A percentile compares a stretch with the other conserved stretches of the same genome.
Conservation (phyloP, 2,329 filamentous ascomycete genomes). For the Pestalotiopsis sp. region DNA sequence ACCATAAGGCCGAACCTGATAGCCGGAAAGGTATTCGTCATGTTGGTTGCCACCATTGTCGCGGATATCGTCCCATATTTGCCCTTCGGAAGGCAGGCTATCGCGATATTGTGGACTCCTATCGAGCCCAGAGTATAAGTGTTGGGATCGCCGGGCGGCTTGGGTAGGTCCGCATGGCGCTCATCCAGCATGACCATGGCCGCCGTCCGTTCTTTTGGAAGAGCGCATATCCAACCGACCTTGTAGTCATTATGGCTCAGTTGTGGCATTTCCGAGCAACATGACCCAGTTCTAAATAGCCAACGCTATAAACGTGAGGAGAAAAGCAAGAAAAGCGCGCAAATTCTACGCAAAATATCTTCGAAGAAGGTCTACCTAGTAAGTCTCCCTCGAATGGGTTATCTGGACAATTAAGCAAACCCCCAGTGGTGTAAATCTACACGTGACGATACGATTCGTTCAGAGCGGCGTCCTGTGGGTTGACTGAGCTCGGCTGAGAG, state of each 20-base stretch:
- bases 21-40: neutral
- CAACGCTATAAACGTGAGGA: no score
- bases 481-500: no score
- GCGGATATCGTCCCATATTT: neutral
- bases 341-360: no score
- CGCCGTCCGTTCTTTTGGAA: constrained; percentile 22
- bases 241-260: neutral
- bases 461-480: no score
- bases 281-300: no score
- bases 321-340: no score
- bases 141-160: neutral
- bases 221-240: constrained; percentile 24
- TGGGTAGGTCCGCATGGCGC: neutral
- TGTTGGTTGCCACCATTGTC: neutral
- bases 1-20: neutral
- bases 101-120: neutral
- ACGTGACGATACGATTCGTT: no score
- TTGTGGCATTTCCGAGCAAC: no score
- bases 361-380: no score
- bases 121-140: neutral
- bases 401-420: no score
- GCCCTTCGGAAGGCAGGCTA: neutral
- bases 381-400: no score
- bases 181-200: constrained; percentile 21
- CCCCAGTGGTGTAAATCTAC: no score